phyloP scores from a whole-genome alignment of 1,284 basidiomycete genomes.

The Leccinum pachyderme region DNA sequence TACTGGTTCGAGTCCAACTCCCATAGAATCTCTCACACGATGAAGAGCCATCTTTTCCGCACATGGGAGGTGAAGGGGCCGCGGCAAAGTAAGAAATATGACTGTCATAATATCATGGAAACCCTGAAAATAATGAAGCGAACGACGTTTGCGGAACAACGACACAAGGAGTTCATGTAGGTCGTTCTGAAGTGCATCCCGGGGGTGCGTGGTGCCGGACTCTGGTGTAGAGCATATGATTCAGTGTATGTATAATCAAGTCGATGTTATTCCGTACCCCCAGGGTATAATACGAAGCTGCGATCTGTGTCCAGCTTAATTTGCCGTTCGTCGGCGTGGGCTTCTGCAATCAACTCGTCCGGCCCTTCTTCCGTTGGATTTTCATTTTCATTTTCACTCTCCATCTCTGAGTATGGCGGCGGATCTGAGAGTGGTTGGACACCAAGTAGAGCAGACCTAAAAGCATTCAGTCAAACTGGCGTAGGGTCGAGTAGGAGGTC shows the following conservation, averaged over 20 bases:
- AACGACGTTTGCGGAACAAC: conserved; percentile 71
- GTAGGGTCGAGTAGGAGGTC: not conserved
- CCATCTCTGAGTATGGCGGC: conserved; percentile 31
- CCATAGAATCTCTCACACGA: conserved; percentile 88
- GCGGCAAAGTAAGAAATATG: conserved; percentile 76
- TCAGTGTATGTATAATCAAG: conserved; percentile 12
- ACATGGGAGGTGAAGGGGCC: conserved; percentile 53
- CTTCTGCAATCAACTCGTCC: conserved; percentile 17
- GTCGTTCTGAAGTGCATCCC: conserved; percentile 57
- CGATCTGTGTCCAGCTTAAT: conserved; percentile 84
- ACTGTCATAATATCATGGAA: conserved; percentile 93
- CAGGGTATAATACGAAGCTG: conserved; percentile 86
- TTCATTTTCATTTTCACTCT: conserved; percentile 5
- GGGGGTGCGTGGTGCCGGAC: conserved; percentile 16
- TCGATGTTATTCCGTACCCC: conserved; percentile 33
- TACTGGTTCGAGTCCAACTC: conserved; percentile 77
- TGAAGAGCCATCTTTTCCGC: conserved; percentile 78
- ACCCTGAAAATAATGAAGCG: conserved; percentile 88
- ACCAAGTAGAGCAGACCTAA: conserved; percentile 26
- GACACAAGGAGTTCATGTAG: conserved; percentile 75
- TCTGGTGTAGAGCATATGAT: conserved; percentile 27
- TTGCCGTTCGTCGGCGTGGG: conserved; percentile 80
- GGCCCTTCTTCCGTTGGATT: conserved; percentile 5
- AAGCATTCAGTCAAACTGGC: conserved; percentile 11
- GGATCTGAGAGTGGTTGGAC: conserved; percentile 25